Conservation (phyloP, 1,139 yeast species). For the Citeromyces siamensis region DNA sequence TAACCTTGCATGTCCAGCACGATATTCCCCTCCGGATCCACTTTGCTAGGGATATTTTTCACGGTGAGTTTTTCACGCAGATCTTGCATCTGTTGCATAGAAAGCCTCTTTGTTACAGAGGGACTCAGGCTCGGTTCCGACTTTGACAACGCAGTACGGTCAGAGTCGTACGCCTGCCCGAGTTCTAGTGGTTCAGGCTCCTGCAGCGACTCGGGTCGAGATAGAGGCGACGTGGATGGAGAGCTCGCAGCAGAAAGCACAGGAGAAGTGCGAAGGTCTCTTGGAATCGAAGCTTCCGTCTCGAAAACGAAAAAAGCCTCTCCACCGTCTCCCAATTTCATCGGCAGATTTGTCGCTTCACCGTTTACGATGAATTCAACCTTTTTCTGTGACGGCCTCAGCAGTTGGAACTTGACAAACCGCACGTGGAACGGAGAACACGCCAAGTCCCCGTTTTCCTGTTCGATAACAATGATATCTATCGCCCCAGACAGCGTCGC, state of each 20-base stretch:
- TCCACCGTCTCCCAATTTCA: conserved; percentile 97
- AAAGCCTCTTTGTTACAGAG: conserved; percentile 1
- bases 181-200: conserved; percentile 50
- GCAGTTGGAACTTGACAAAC: conserved; percentile 85
- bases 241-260: conserved; percentile 74
- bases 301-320: conserved; percentile 97
- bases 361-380: conserved; percentile 85
- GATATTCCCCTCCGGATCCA: conserved; percentile 85
- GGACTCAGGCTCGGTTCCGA: conserved; percentile 1
- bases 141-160: not conserved
- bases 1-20: conserved; percentile 94
- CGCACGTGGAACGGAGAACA: conserved; percentile 97
- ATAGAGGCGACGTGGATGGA: conserved; percentile 47
- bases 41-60: conserved; percentile 76
- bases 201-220: conserved; percentile 21
- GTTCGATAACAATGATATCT: conserved; percentile 94
- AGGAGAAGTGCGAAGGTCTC: conserved; percentile 80
- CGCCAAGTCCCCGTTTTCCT: conserved; percentile 67
- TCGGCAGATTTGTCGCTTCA: conserved; percentile 68
- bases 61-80: conserved; percentile 33
- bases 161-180: conserved; percentile 6
- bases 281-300: conserved; percentile 61
- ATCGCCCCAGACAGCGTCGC: conserved; percentile 96
- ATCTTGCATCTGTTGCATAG: conserved; percentile 15
- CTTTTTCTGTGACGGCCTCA: conserved; percentile 94